Evolutionary conservation across 2,329 filamentous ascomycete species (phyloP), one percentile per base, ranked within the genome.

Genomic region (Penicillium sp.): DNA sequence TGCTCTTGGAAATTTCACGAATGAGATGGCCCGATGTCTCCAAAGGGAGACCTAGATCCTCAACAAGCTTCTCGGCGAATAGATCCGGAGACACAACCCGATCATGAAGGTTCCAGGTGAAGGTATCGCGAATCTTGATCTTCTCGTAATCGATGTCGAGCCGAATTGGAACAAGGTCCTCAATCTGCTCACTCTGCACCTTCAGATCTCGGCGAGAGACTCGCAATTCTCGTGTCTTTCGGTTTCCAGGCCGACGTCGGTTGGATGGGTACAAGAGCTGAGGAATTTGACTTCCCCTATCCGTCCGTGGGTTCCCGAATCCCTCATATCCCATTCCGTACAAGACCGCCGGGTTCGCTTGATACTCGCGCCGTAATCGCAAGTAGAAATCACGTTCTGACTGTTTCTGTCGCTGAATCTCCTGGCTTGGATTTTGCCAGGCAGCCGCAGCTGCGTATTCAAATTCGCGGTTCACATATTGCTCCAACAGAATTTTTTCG

Each of bases 71-170:
- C 53, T 90, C 85, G 1, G 92, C 89, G 70, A 97, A 97, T 10
- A 94, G 73, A 52, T 95, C 88, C 18, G 87, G 84, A 21, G 84
- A 81, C 3, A 95, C 83, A 12, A 94, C 81, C 53, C 92, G 87
- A 70, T 99, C 94, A 74, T 96, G 90, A 33, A 97, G 80, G 71
- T 99, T 99, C 92, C 93, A 99, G 3, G 94, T 97, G 63, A 99
- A 96, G 0, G 94, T 97, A 72, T 99, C 94, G 70, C 94, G 88
- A 55, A 99, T 80, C 74, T 94, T 94, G 64, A 97, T 84, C 76
- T 95, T 96, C 61, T 97, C 93, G 82, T 89, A 89, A 66, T 99
- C 94, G 45, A 97, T 89, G 65, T 99, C 94, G 49, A 99, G 76
- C 44, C 94, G 85, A 60, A 99, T 83, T 2, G 94, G 94, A 1